Base-by-base conservation (phyloP, 2,329 filamentous ascomycete genomes). In the Decorospora gaudefroyi region DNA sequence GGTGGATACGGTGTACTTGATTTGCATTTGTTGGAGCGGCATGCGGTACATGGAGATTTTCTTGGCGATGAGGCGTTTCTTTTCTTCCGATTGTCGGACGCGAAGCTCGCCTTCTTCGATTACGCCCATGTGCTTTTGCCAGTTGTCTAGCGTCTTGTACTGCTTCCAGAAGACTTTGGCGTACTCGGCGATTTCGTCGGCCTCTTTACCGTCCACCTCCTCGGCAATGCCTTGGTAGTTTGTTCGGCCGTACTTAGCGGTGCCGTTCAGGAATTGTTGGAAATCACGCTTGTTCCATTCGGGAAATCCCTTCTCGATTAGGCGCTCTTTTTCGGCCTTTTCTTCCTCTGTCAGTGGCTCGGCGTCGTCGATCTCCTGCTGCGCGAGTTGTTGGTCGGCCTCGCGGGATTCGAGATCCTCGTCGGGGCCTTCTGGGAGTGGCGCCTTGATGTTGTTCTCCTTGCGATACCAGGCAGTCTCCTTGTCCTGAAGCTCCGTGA, bases 31-130 rank as follows among this genome's bases (percentile, higher is more conserved):
- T 71, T 99, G 93, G 11, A 99, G 80, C 16, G 93, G 95, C 35
- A 97, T 92, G n/a, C 93, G 87, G 69, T 96, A 97, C 77, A 93
- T 89, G 61, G 86, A 82, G 81, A 99, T 88, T 81, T 99, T 99
- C 81, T 91, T 95, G 53, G 86, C 84, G 42, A 99, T 80, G 76
- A 97, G 86, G 72, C 95, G 92, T 51, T 90, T 87, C 71, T 97
- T 92, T 67, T 95, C 88, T 56, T 93, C 88, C 46, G 92, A 88
- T 71, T 92, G 92, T 41, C 87, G 85, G 43, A 88, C 84, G 52
- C 90, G 88, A 66, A 95, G 89, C 69, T 99, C 93, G 31, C 93
- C 93, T 50, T 92, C 86, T 61, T 96, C 91, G 56, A 99, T 93
- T 23, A 90, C 84, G 56, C 86, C 84, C 64, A 99, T 81, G 62